A percentile compares a stretch with the other conserved stretches of the same genome.
These are phyloP conservation scores for Adenanthera pavonina DNA, from an alignment of 306 rosid species.

Conservation along the genomic window DNA sequence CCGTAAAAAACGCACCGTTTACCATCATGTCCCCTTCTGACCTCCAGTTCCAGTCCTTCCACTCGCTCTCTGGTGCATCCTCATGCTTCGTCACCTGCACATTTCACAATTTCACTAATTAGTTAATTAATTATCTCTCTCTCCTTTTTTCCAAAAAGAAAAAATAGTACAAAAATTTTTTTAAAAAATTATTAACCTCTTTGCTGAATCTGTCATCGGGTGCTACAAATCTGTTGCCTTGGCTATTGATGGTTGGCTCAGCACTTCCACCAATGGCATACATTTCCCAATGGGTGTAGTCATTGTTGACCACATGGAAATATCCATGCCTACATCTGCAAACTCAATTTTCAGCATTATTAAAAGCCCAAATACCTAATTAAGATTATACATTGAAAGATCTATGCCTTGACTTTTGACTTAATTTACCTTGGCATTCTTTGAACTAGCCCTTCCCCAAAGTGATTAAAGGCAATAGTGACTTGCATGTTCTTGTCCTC, in stretches of 20 bases:
- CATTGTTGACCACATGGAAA: slow-evolving; percentile 98
- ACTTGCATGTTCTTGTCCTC: slow-evolving; percentile 95
- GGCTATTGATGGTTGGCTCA: slow-evolving; percentile 89
- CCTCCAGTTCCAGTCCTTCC: slow-evolving; percentile 95
- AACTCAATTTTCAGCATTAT: not conserved
- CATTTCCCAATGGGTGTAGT: slow-evolving; percentile 99
- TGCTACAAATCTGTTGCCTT: slow-evolving; percentile 91
- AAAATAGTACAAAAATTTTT: no score
- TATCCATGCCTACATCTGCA: slow-evolving; percentile 96
- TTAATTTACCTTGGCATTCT: slow-evolving; percentile 88
- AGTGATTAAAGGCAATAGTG: slow-evolving; percentile 94
- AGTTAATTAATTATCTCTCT: not conserved
- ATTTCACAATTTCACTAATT: not conserved
- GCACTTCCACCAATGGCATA: slow-evolving; percentile 99
- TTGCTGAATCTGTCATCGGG: slow-evolving; percentile 83
- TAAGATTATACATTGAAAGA: not conserved
- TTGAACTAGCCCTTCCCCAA: slow-evolving; percentile 96
- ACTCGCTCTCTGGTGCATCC: slow-evolving; percentile 87
- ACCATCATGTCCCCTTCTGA: slow-evolving; percentile 76
- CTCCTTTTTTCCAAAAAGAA: no score
- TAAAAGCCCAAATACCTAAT: not conserved
- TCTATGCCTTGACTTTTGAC: not conserved
- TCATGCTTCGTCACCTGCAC: slow-evolving; percentile 92
- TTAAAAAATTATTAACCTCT: slow-evolving; percentile 50
- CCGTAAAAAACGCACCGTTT: slow-evolving; percentile 89